phyloP scores from a whole-genome alignment of 768 basidiomycete genomes.

The Tulasnella sp. region DNA sequence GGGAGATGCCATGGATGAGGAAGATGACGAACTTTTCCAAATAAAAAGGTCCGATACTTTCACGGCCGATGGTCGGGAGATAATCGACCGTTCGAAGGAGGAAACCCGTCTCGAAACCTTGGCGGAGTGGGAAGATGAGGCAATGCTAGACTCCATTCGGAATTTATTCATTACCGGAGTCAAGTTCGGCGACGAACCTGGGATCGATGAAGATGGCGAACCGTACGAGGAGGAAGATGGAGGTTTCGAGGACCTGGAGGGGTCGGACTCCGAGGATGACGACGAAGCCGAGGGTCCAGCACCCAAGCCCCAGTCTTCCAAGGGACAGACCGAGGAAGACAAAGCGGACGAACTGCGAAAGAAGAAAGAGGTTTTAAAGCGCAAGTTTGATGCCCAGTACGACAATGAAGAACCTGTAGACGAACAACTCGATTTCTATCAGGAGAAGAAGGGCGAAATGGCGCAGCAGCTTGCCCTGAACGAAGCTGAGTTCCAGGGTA shows the following conservation, averaged over 20 bases:
- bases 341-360: constrained; percentile 54
- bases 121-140: constrained; percentile 77
- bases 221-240: constrained; percentile 36
- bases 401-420: constrained; percentile 64
- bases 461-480: constrained; percentile 75
- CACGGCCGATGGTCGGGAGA: constrained; percentile 37
- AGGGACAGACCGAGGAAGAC: constrained; percentile 29
- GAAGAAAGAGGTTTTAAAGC: constrained; percentile 87
- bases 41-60: constrained; percentile 36
- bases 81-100: constrained; percentile 65
- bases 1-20: constrained; percentile 30
- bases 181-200: constrained; percentile 33
- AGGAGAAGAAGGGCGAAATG: constrained; percentile 86
- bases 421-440: constrained; percentile 76
- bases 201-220: constrained; percentile 34
- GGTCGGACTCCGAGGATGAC: constrained; percentile 26
- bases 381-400: constrained; percentile 95
- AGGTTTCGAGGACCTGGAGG: constrained; percentile 39
- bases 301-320: constrained; percentile 16
- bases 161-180: constrained; percentile 83
- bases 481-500: constrained; percentile 71
- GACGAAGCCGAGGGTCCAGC: constrained; percentile 5
- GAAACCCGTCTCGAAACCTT: constrained; percentile 42
- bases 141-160: constrained; percentile 76
- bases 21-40: constrained; percentile 70